Base-by-base conservation (phyloP, 192 early-diverging fungal species). In the Coemansia sp. region DNA sequence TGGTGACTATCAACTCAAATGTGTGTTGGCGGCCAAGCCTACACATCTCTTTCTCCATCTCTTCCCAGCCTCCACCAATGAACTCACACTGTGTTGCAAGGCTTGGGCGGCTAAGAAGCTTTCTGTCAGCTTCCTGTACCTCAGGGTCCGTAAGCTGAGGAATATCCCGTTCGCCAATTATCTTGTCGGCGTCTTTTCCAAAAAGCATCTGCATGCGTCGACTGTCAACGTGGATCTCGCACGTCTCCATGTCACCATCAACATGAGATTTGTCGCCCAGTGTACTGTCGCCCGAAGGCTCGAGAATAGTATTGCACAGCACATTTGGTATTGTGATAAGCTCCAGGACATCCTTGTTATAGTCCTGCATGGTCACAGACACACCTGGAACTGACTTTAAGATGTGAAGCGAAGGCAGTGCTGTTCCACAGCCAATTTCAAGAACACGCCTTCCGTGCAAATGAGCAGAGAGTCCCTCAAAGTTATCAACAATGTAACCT, bases 291-390 rank as follows among this genome's bases (percentile, higher is more conserved):
- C 14, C 38, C 0, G 57, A 41, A 2, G 68, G 69, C 32, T 37
- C n/a, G 38, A 88, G 72, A 20, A 83, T 74, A 0, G 90, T 90
- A 79, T 98, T 98, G 17, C 93, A 70, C 22, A 96, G 75, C 19
- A 93, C 90, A 64, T 98, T 98, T 40, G 97, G 97, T 46, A 95
- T 83, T 2, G 97, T 98, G 12, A 98, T 88, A 7, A 91, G 86
- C 61, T 87, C 86, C 17, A 98, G 65, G 0, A 97, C 95, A 49
- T 94, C 88, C 40, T 88, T 86, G 76, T 98, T 98, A 74, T 97
- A 97, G 73, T 97, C 95, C 67, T 97, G 97, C 70, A 98, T 85
- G 76, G 93, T 88, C 0, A 98, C 90, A 65, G 32, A 65, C 48
- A 58, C 77, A 39, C 45, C 77, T 12, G 86, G 78, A 14, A 65